Percentiles rank a stretch among this genome's conserved stretches.
These are phyloP conservation scores for Clonostachys solani DNA, from an alignment of 2,329 filamentous ascomycete species.

Conservation along the genomic window DNA sequence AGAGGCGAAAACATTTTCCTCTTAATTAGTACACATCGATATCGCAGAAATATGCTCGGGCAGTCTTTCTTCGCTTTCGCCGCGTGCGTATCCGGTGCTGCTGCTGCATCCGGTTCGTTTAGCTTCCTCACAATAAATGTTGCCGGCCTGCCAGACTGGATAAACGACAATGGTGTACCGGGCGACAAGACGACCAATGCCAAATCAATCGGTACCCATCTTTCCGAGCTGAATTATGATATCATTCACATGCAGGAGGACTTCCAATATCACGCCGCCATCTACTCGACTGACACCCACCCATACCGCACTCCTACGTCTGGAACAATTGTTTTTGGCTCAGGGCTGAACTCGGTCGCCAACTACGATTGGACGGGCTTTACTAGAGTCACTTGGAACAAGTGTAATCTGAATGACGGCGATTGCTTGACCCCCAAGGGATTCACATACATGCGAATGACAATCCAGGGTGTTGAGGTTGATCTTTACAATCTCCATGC, in stretches of 20 bases:
- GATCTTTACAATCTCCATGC: constrained; percentile 66
- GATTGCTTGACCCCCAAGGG: constrained; percentile 69
- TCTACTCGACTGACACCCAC: constrained; percentile 58
- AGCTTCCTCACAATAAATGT: constrained; percentile 54
- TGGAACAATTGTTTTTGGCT: constrained; percentile 59
- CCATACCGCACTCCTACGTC: constrained; percentile 59
- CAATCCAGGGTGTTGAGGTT: constrained; percentile 48
- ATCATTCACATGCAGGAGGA: constrained; percentile 66
- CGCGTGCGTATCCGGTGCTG: not conserved
- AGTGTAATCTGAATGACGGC: constrained; percentile 50
- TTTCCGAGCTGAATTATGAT: constrained; percentile 53
- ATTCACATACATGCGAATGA: constrained; percentile 61
- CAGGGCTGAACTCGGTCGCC: constrained; percentile 60
- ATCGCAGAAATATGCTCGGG: too few species aligned
- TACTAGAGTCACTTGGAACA: constrained; percentile 53
- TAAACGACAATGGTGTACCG: constrained; percentile 56
- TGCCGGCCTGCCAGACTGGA: constrained; percentile 51
- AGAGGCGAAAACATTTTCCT: too few species aligned
- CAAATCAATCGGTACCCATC: constrained; percentile 48
- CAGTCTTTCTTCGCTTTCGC: too few species aligned
- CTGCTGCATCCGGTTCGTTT: constrained; percentile 29
- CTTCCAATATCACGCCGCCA: constrained; percentile 62
- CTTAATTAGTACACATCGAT: too few species aligned
- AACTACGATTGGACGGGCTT: constrained; percentile 54
- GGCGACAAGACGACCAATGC: constrained; percentile 59